Evolutionary conservation across 106 monocot genomes (phyloP).

Genomic region (Phalaenopsis aphrodite): DNA sequence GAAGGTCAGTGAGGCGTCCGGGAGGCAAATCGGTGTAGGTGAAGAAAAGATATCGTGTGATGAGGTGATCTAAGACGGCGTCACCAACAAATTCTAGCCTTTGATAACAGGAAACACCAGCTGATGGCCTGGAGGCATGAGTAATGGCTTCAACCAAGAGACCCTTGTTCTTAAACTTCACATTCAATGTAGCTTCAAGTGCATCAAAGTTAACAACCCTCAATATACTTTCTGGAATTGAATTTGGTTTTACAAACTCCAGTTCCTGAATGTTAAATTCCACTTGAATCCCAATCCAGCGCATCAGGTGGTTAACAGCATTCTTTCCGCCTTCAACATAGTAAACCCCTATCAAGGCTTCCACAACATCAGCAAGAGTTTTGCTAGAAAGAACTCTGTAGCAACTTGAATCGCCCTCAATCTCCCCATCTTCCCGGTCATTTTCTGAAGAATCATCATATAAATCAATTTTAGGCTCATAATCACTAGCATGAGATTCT

Average conservation of each 20-base stretch:
- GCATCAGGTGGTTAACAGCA: slow-evolving; percentile 91
- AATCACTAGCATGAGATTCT: slow-evolving; percentile 19
- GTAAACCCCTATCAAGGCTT: slow-evolving; percentile 93
- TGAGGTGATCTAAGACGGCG: slow-evolving; percentile 95
- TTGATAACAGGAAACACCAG: slow-evolving; percentile 95
- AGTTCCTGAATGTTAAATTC: slow-evolving; percentile 56
- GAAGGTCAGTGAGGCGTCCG: slow-evolving; percentile 80
- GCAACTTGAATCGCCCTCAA: slow-evolving; percentile 74
- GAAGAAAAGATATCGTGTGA: slow-evolving; percentile 82
- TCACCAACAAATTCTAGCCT: slow-evolving; percentile 94
- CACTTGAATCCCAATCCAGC: slow-evolving; percentile 85
- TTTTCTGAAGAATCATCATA: slow-evolving; percentile 50
- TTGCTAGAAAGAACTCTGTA: slow-evolving; percentile 95
- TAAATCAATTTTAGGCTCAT: slow-evolving; percentile 9
- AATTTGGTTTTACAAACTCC: slow-evolving; percentile 37
- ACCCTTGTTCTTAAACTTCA: slow-evolving; percentile 57
- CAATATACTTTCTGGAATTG: slow-evolving; percentile 71
- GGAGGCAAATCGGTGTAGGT: slow-evolving; percentile 86
- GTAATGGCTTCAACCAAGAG: slow-evolving; percentile 88
- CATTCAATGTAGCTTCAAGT: slow-evolving; percentile 52
- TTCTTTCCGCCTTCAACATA: slow-evolving; percentile 90
- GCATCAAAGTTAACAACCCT: slow-evolving; percentile 74
- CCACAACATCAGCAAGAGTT: slow-evolving; percentile 95
- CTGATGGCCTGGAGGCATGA: slow-evolving; percentile 96
- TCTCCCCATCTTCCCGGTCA: slow-evolving; percentile 78